Base-by-base conservation (phyloP, 257 asterid species). In the Fraxinus excelsior region DNA sequence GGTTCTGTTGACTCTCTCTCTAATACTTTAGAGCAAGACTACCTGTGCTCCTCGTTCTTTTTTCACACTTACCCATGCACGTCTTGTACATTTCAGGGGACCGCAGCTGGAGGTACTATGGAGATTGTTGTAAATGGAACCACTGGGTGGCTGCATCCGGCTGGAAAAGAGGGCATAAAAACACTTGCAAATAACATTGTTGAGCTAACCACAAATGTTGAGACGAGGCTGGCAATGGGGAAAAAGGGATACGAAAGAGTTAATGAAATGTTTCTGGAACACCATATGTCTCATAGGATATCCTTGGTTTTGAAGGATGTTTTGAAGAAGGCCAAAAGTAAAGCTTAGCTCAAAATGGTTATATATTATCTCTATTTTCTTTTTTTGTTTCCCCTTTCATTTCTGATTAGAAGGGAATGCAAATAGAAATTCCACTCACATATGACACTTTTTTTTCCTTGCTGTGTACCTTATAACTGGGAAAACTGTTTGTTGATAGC, bases 61-160 rank as follows among this genome's bases (percentile, higher is more conserved):
- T 42, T 40, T 49, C n/a, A 14, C 19, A 4, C 10, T 51, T 51
- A 19, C 78, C 72, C 21, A 31, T 60, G 7, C 16, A 31, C 69
- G n/a, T 67, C 77, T 6, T 74, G 5, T 46, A 66, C 79, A 70
- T 77, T 66, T 35, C 85, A 95, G 99, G 99, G 99, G 12, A 95
- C 99, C 9, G 97, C 99, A 70, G 98, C 99, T 71, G 99, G 99
- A 67, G 99, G 99, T 72, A 93, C 98, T 38, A 84, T 46, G 74
- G 99, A 96, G 87, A 93, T 96, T 37, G 97, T 96, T 4, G 89
- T 91, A 5, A 88, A 96, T 32, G 94, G 95, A 64, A 86, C 94
- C 37, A 96, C 98, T 0, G 99, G 99, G 42, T 85, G 88, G 89
- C 84, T 95, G 74, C 97, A 95, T 79, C 97, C 97, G 5, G 88